A percentile compares a stretch with the other conserved stretches of the same genome.
phyloP scores from a whole-genome alignment of 495 filamentous ascomycete genomes.

The Hypoxylon lienhwacheense region DNA sequence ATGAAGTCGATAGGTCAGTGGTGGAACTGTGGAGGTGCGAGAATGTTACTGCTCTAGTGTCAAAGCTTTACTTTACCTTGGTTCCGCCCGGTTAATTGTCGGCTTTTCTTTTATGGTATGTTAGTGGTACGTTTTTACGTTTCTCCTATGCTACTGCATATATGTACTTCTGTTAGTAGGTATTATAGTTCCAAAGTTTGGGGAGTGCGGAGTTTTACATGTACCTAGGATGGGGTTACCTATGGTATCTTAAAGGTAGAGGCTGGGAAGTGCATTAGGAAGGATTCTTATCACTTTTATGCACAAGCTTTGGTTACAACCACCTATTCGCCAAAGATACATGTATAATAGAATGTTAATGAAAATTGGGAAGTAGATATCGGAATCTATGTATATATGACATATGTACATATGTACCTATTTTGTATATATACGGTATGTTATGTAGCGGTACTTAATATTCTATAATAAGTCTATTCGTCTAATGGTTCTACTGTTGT shows the following conservation, averaged over 20 bases:
- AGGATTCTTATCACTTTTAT: background rate
- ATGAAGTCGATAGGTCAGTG: constrained; percentile 26
- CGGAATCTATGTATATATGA: too few relatives aligned
- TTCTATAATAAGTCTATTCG: too few relatives aligned
- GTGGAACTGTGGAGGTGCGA: constrained; percentile 25
- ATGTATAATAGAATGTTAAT: too few relatives aligned
- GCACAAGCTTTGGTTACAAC: background rate
- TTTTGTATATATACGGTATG: too few relatives aligned
- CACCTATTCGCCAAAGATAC: too few relatives aligned
- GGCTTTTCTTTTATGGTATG: constrained; percentile 15
- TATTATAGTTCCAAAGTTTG: background rate
- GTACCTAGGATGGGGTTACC: too few relatives aligned
- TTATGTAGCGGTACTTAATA: too few relatives aligned
- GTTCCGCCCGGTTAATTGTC: constrained; percentile 23
- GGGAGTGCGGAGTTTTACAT: constrained; percentile 9
- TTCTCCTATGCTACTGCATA: constrained; percentile 2
- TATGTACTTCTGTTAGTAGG: constrained; percentile 1
- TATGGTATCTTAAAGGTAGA: too few relatives aligned
- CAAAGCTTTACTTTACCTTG: constrained; percentile 15
- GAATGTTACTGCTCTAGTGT: constrained; percentile 19
- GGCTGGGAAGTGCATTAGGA: background rate
- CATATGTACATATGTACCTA: too few relatives aligned
- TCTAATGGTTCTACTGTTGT: too few relatives aligned
- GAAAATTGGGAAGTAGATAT: too few relatives aligned
- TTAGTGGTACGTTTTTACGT: constrained; percentile 30